Percentiles rank a stretch among this genome's conserved stretches.
phyloP scores from a whole-genome alignment of 2,329 filamentous ascomycete genomes.

The Thyridium curvatum region DNA sequence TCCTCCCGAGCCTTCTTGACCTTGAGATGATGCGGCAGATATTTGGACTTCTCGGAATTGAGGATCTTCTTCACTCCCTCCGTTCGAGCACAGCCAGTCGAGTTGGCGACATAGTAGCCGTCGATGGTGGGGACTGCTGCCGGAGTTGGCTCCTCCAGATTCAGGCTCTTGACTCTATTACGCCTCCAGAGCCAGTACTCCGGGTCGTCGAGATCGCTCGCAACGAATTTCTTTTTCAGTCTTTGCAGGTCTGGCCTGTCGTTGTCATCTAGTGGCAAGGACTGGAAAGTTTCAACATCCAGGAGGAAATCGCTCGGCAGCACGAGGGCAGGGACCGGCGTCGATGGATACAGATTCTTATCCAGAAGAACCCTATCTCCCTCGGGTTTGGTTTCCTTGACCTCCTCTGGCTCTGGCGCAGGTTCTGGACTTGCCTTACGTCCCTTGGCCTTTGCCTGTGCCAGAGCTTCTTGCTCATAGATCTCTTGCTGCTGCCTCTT shows the following conservation, averaged over 20 bases:
- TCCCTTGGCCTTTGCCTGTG: constrained; percentile 23
- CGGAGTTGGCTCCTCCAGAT: constrained; percentile 25
- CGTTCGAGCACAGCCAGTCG: constrained; percentile 79
- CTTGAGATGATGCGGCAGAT: constrained; percentile 94
- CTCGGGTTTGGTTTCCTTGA: constrained; percentile 15
- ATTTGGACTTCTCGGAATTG: constrained; percentile 96
- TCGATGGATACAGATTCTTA: constrained; percentile 43
- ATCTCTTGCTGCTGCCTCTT: constrained; percentile 48
- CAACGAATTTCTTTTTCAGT: constrained; percentile 40
- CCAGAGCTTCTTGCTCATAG: constrained; percentile 36
- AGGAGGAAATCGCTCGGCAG: constrained; percentile 38
- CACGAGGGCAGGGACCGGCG: constrained; percentile 36
- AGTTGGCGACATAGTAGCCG: constrained; percentile 77
- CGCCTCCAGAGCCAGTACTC: constrained; percentile 53
- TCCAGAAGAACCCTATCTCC: constrained; percentile 15
- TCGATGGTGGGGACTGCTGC: constrained; percentile 34
- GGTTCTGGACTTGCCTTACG: constrained; percentile 27
- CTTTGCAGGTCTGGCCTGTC: constrained; percentile 44
- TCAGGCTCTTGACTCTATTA: constrained; percentile 49
- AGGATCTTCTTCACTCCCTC: constrained; percentile 94
- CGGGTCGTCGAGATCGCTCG: constrained; percentile 39
- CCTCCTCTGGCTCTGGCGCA: constrained; percentile 12
- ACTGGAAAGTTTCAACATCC: constrained; percentile 37
- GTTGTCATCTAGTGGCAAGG: constrained; percentile 32
- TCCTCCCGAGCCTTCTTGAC: constrained; percentile 88